A percentile compares a stretch with the other conserved stretches of the same genome.
phyloP scores from a whole-genome alignment of 495 filamentous ascomycete genomes.

The Penicillium parvum region DNA sequence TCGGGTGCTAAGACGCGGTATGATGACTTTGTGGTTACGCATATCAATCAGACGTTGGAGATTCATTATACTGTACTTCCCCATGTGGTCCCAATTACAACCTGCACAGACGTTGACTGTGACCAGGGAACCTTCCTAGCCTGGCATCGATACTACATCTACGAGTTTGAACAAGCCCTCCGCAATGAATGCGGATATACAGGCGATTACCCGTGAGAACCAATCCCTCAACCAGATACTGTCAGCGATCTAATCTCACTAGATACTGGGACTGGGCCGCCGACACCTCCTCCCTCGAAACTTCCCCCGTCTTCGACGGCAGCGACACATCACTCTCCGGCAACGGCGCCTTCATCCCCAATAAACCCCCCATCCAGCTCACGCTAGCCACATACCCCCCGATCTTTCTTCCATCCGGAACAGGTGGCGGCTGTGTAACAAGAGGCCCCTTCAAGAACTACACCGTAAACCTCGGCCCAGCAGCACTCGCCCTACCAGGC shows the following conservation, averaged over 20 bases:
- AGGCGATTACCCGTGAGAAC: constrained; percentile 36
- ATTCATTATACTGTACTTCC: constrained; percentile 57
- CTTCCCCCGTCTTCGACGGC: constrained; percentile 63
- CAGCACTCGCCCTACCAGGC: constrained; percentile 29
- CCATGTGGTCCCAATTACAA: too few species aligned
- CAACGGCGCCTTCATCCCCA: constrained; percentile 49
- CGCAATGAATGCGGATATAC: constrained; percentile 67
- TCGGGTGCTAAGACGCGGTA: constrained; percentile 53
- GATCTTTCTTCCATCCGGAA: constrained; percentile 40
- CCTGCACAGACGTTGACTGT: background rate
- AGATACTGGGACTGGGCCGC: constrained; percentile 65
- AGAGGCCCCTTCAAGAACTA: constrained; percentile 55
- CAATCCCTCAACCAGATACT: background rate
- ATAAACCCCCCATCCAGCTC: constrained; percentile 24
- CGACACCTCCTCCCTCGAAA: constrained; percentile 42
- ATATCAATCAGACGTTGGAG: constrained; percentile 57
- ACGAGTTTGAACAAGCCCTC: constrained; percentile 61
- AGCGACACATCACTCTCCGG: constrained; percentile 56
- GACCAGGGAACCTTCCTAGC: constrained; percentile 56
- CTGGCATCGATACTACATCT: constrained; percentile 68
- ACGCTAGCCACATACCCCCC: constrained; percentile 15
- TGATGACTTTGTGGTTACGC: constrained; percentile 67
- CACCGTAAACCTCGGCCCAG: constrained; percentile 51
- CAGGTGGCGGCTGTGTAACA: constrained; percentile 61
- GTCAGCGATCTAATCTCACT: background rate